These are phyloP conservation scores for Trametes cinnabarina DNA, from an alignment of 768 basidiomycete genomes.

Conservation along the genomic window DNA sequence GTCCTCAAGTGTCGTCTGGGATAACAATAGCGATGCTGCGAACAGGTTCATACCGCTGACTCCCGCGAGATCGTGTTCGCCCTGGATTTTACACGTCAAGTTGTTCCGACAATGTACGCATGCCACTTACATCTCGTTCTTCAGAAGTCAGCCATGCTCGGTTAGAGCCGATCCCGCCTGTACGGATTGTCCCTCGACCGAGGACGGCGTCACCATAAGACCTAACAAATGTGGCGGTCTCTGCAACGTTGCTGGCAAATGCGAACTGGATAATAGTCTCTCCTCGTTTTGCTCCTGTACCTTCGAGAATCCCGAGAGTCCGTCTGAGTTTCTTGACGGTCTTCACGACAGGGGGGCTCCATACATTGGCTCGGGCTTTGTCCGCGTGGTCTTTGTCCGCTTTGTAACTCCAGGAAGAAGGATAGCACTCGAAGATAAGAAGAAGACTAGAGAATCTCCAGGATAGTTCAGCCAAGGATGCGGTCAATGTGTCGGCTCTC, in stretches of 20 bases:
- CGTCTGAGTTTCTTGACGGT: conserved; percentile 67
- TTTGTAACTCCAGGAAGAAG: conserved; percentile 40
- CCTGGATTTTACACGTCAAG: conserved; percentile 37
- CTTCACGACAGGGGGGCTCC: conserved; percentile 66
- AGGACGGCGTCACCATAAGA: conserved; percentile 60
- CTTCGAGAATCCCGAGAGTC: conserved; percentile 61
- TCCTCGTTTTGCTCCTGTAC: conserved; percentile 48
- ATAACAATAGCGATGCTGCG: conserved; percentile 63
- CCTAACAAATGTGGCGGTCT: conserved; percentile 56
- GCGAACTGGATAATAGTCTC: conserved; percentile 49
- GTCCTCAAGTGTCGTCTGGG: conserved; percentile 49
- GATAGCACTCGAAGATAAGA: conserved; percentile 59
- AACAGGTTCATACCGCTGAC: conserved; percentile 69
- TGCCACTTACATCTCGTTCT: conserved; percentile 44
- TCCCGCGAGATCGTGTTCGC: conserved; percentile 55
- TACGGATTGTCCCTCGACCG: conserved; percentile 36
- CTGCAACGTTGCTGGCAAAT: conserved; percentile 59
- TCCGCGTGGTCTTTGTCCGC: conserved; percentile 15
- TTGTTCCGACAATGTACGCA: no score
- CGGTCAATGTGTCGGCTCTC: conserved; percentile 43
- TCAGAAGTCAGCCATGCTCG: conserved; percentile 64
- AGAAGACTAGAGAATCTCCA: conserved; percentile 58
- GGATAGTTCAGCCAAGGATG: conserved; percentile 51
- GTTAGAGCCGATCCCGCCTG: conserved; percentile 46
- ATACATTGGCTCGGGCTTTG: conserved; percentile 26